A percentile compares a stretch with the other conserved stretches of the same genome.
Conservation (phyloP, 352 stramenopile species). For the Phytophthora capsici region DNA sequence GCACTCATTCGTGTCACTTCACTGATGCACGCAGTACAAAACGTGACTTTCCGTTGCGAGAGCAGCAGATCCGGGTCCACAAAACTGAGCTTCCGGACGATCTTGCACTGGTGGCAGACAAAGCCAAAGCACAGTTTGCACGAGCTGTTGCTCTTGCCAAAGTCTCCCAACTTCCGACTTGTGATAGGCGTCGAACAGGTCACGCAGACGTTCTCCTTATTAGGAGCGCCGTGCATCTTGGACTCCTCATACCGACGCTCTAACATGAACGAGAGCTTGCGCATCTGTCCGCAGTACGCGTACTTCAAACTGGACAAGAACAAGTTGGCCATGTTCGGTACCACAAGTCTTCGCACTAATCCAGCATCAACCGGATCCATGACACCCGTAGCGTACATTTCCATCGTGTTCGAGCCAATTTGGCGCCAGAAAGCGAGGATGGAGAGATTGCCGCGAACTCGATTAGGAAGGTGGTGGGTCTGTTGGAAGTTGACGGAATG, state of each 20-base stretch:
- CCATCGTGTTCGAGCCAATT: conserved; percentile 1
- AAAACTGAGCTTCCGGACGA: conserved; percentile 41
- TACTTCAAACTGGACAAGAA: conserved; percentile 17
- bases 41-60: conserved; percentile 40
- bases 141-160: conserved; percentile 35
- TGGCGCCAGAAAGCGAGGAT: conserved; percentile 13
- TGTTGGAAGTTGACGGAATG: conserved; percentile 31
- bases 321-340: conserved; percentile 7
- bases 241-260: conserved; percentile 26
- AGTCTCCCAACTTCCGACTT: conserved; percentile 21
- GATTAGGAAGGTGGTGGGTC: conserved; percentile 14
- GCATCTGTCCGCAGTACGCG: conserved; percentile 19
- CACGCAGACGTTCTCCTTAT: conserved; percentile 37
- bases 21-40: conserved; percentile 36
- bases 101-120: conserved; percentile 37
- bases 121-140: conserved; percentile 35
- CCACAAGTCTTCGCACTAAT: conserved; percentile 4
- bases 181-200: conserved; percentile 29
- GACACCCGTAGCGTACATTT: conserved; percentile 14
- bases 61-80: conserved; percentile 35
- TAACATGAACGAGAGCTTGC: conserved; percentile 8
- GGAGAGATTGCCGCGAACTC: conserved; percentile 12
- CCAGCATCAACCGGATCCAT: conserved; percentile 12
- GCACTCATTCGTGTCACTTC: conserved; percentile 29
- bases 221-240: conserved; percentile 27